Conservation (phyloP, 2,329 filamentous ascomycete genomes). For the Raffaelea arxii region DNA sequence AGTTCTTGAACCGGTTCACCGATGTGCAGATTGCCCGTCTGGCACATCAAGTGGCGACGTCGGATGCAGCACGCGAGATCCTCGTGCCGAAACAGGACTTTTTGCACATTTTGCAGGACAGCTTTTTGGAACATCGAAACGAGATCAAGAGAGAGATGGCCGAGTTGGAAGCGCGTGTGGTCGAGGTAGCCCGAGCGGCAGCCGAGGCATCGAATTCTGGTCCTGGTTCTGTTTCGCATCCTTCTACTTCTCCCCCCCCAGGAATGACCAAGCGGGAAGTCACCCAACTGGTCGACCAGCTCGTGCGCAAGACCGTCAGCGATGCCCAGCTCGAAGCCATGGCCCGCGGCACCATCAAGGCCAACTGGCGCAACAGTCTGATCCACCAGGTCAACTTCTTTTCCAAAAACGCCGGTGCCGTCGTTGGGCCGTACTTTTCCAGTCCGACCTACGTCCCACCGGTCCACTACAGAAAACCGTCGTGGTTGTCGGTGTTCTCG, state of each 20-base stretch:
- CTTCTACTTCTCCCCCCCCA: too few relatives aligned
- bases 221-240: background rate
- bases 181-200: slow-evolving; percentile 8
- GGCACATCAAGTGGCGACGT: slow-evolving; percentile 25
- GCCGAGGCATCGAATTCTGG: slow-evolving; percentile 2
- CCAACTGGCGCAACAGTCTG: slow-evolving; percentile 33
- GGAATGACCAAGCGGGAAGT: slow-evolving; percentile 31
- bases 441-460: slow-evolving; percentile 42
- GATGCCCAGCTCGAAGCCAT: slow-evolving; percentile 37
- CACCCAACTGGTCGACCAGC: slow-evolving; percentile 26
- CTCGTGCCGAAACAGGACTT: slow-evolving; percentile 41
- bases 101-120: slow-evolving; percentile 28
- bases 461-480: background rate
- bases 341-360: slow-evolving; percentile 35
- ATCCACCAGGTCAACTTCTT: slow-evolving; percentile 65
- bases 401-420: slow-evolving; percentile 52
- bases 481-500: background rate
- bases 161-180: slow-evolving; percentile 21
- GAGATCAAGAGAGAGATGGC: slow-evolving; percentile 31
- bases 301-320: slow-evolving; percentile 32
- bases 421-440: slow-evolving; percentile 48
- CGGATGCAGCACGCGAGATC: slow-evolving; percentile 21
- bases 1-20: too few relatives aligned
- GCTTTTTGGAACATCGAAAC: slow-evolving; percentile 26
- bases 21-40: slow-evolving; percentile 25